Evolutionary conservation across 2,329 filamentous ascomycete species (phyloP).

Genomic region (Alternaria triticina): DNA sequence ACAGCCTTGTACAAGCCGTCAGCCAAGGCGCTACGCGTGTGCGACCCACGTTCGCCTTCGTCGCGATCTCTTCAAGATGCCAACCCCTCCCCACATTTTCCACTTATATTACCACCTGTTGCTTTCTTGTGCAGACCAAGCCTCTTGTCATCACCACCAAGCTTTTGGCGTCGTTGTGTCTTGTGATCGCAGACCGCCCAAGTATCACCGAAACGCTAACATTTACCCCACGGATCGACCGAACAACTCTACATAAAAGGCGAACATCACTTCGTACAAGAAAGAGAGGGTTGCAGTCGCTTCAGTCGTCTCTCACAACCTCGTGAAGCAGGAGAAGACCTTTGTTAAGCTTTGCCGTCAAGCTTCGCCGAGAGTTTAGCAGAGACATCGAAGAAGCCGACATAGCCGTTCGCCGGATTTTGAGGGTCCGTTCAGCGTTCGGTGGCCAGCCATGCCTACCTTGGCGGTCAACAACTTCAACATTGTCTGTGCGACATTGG

Average conservation of each 20-base stretch:
- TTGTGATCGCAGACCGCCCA: not conserved
- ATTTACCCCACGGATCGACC: not conserved
- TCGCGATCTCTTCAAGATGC: conserved; percentile 3
- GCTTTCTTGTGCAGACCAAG: not conserved
- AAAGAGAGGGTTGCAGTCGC: not conserved
- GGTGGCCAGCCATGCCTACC: conserved; percentile 59
- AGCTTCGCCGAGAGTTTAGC: conserved; percentile 11
- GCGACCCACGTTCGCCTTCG: conserved; percentile 5
- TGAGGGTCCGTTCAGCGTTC: not conserved
- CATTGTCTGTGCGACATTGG: conserved; percentile 78
- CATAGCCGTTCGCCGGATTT: not conserved
- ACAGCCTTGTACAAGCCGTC: conserved; percentile 7
- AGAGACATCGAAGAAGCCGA: conserved; percentile 3
- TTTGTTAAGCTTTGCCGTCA: conserved; percentile 5
- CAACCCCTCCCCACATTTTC: not conserved
- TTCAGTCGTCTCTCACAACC: not conserved
- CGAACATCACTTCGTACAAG: not conserved
- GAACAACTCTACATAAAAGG: not conserved
- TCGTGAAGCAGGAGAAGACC: not conserved
- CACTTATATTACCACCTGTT: not conserved
- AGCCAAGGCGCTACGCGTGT: conserved; percentile 18
- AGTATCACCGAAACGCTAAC: not conserved
- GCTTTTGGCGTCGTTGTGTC: not conserved
- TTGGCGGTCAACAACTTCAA: conserved; percentile 79
- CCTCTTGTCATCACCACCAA: not conserved